phyloP scores from a whole-genome alignment of 139 green algal genomes.

The Monoraphidium neglectum region DNA sequence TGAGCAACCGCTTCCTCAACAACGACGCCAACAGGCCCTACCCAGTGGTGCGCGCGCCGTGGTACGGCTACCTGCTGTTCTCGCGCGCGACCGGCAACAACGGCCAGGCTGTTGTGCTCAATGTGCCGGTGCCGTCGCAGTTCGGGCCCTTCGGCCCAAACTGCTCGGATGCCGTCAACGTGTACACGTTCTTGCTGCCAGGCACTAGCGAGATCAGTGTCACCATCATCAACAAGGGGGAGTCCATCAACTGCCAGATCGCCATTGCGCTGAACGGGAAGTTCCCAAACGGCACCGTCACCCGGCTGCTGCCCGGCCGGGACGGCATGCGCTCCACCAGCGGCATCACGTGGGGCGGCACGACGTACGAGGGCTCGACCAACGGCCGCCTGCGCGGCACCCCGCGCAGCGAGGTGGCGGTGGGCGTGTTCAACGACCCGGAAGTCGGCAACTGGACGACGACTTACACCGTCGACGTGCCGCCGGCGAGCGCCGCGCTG shows the following conservation, averaged over 20 bases:
- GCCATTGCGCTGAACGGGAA: conserved; percentile 5
- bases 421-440: too few relatives aligned
- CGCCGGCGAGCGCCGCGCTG: too few relatives aligned
- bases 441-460: too few relatives aligned
- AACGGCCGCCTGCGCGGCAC: conserved; percentile 9
- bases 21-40: conserved; percentile 10
- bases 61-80: conserved; percentile 30
- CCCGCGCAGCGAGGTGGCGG: not conserved
- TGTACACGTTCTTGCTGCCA: conserved; percentile 23
- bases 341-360: conserved; percentile 13
- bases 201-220: conserved; percentile 23
- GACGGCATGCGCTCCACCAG: conserved; percentile 2
- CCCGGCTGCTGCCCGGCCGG: conserved; percentile 11
- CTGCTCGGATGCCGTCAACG: conserved; percentile 3
- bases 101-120: conserved; percentile 13
- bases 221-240: conserved; percentile 1
- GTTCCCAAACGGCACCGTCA: not conserved
- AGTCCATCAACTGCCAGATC: conserved; percentile 9
- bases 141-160: not conserved
- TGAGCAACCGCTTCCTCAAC: conserved; percentile 13
- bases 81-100: conserved; percentile 17
- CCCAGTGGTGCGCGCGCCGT: conserved; percentile 1
- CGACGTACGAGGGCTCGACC: conserved; percentile 8
- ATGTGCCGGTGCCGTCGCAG: not conserved
- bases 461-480: too few relatives aligned